Conservation (phyloP, 192 early-diverging fungal genomes). For the Coemansia sp. region DNA sequence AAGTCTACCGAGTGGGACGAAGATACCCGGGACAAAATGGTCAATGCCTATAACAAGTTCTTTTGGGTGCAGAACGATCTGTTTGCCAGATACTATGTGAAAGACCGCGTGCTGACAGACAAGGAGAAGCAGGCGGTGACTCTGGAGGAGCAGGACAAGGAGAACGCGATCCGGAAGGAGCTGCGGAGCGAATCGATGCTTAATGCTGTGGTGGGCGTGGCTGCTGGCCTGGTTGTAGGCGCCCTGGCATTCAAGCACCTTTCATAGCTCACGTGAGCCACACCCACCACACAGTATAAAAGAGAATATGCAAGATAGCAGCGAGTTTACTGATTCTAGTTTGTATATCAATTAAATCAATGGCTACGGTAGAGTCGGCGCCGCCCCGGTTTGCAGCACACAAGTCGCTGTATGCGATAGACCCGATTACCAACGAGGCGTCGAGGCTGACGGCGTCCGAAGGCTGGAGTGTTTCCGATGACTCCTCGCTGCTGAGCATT, state of each 20-base stretch:
- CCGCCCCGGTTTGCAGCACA: conserved; percentile 30
- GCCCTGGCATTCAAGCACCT: conserved; percentile 23
- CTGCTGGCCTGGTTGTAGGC: conserved; percentile 26
- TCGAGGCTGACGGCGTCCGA: conserved; percentile 3
- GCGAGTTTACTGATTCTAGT: background rate
- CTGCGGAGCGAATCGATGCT: conserved; percentile 43
- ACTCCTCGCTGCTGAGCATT: conserved; percentile 29
- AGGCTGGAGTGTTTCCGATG: conserved; percentile 12
- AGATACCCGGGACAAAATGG: conserved; percentile 55
- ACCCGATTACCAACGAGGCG: conserved; percentile 16
- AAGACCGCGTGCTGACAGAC: conserved; percentile 54
- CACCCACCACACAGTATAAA: conserved; percentile 8
- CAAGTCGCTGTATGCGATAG: conserved; percentile 32
- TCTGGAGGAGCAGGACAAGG: conserved; percentile 16
- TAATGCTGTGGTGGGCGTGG: conserved; percentile 22
- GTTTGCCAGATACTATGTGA: conserved; percentile 72
- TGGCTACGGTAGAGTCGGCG: conserved; percentile 27
- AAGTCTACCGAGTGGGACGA: conserved; percentile 57
- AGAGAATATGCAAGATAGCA: background rate
- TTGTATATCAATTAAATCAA: conserved; percentile 1
- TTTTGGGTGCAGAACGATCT: conserved; percentile 85
- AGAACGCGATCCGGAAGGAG: conserved; percentile 23
- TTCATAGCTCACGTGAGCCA: conserved; percentile 6
- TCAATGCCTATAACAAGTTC: conserved; percentile 75
- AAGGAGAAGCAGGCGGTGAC: conserved; percentile 32